Percentiles rank a stretch among this genome's conserved stretches.
These are phyloP conservation scores for Talaromyces funiculosus DNA, from an alignment of 2,329 filamentous ascomycete species.

Conservation along the genomic window DNA sequence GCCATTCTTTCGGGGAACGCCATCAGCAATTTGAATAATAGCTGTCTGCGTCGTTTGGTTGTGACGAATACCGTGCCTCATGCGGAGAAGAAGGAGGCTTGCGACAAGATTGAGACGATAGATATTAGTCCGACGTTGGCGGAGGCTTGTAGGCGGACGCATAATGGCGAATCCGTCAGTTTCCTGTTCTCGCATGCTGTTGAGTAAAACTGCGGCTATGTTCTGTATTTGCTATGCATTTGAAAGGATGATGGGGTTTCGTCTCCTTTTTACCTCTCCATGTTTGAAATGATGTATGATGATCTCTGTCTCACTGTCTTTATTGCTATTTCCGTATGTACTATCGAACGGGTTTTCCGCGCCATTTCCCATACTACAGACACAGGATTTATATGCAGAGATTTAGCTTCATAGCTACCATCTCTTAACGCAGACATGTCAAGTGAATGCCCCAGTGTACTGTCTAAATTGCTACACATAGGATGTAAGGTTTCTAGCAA, in stretches of 20 bases:
- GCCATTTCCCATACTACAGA: too few species aligned
- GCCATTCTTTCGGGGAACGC: slow-evolving; percentile 85
- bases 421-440: neutral
- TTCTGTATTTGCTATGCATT: neutral
- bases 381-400: neutral
- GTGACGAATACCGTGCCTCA: slow-evolving; percentile 87
- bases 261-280: neutral
- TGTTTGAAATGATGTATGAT: slow-evolving; percentile 1
- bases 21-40: slow-evolving; percentile 77
- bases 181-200: slow-evolving; percentile 48
- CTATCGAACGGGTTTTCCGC: too few species aligned
- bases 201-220: slow-evolving; percentile 12
- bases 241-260: neutral
- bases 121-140: slow-evolving; percentile 75
- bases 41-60: slow-evolving; percentile 69
- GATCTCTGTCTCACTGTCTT: neutral
- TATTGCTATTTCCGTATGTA: neutral
- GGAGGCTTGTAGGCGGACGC: slow-evolving; percentile 46
- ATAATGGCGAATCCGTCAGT: slow-evolving; percentile 49
- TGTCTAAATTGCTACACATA: too few species aligned
- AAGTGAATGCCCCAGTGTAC: neutral
- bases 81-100: slow-evolving; percentile 71
- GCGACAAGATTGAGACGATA: slow-evolving; percentile 79
- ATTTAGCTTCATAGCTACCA: neutral
- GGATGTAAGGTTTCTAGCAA: too few species aligned